A percentile compares a stretch with the other conserved stretches of the same genome.
Conservation (phyloP, 768 basidiomycete genomes). For the Tephrocybe sp. region DNA sequence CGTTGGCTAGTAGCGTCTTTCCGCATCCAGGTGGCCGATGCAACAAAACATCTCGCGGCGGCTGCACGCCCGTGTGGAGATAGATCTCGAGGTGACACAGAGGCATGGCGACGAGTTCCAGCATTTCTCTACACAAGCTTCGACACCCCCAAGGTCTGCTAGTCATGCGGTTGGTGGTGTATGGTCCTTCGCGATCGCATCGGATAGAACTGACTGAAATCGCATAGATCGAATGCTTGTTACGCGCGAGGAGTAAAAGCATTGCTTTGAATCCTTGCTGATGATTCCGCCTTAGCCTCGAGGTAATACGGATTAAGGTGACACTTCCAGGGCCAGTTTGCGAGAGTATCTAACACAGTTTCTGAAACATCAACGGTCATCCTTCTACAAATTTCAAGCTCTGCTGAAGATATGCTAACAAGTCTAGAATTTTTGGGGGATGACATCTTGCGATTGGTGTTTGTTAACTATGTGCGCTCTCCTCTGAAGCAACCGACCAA, state of each 20-base stretch:
- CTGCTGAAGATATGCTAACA: too few relatives aligned
- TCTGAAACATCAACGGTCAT: too few relatives aligned
- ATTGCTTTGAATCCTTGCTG: constrained; percentile 35
- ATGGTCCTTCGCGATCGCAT: constrained; percentile 57
- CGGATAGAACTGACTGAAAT: too few relatives aligned
- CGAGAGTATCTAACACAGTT: constrained; percentile 39
- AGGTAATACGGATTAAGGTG: constrained; percentile 37
- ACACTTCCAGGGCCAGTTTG: constrained; percentile 45
- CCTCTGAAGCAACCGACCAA: too few relatives aligned
- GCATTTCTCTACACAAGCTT: constrained; percentile 86
- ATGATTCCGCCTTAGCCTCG: constrained; percentile 32
- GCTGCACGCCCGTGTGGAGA: constrained; percentile 87
- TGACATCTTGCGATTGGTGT: too few relatives aligned
- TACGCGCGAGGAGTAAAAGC: constrained; percentile 36
- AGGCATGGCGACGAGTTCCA: constrained; percentile 96
- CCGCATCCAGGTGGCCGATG: constrained; percentile 98
- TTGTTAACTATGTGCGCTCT: too few relatives aligned
- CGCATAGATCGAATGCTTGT: constrained; percentile 38
- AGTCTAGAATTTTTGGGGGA: too few relatives aligned
- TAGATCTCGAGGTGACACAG: constrained; percentile 95
- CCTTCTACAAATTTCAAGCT: too few relatives aligned
- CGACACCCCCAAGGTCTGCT: constrained; percentile 87
- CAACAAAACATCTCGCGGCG: constrained; percentile 88
- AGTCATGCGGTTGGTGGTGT: constrained; percentile 74
- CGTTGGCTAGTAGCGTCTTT: constrained; percentile 94